Evolutionary conservation across 345 rosid genomes (phyloP), one percentile per base, ranked within the genome.

Genomic region (Aquilaria malaccensis): DNA sequence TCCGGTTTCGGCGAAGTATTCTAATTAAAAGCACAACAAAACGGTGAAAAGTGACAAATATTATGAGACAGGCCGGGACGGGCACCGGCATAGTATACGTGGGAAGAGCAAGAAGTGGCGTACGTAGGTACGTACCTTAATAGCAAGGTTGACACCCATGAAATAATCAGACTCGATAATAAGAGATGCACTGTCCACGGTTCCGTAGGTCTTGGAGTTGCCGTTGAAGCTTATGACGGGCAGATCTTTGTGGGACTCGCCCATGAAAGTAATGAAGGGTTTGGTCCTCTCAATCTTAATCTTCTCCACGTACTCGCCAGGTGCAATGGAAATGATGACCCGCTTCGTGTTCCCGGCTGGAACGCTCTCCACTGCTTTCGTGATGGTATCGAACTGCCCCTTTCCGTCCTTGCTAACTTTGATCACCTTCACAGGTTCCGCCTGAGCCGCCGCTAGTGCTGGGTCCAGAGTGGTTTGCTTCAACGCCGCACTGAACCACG

Each of bases 151-250:
- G 5, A 60, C 55, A 10, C 85, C 97, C 13, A 76, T 62, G 70
- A 91, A 91, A 63, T 77, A 85, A 60, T 86, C 89, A 14, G 87
- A 63, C 53, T 75, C 74, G 7, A 71, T 81, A 2, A 79, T 76
- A 55, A 91, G 47, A 33, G 82, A 74, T 45, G 94, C 97, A 48
- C 95, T 90, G 11, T 81, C 70, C 3, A 87, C 76, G 3, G 90
- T 85, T 58, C 97, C 97, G 13, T 56, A 83, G 55, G 74, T 2
- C 2, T 2, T 30, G 0, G 97, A 95, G 0, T 77, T 81, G 2
- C 87, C 92, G 1, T 14, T 53, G 49, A 52, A 83, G 6, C 70
- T 31, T 57, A 22, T 81, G 0, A 89, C 80, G 72, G 62, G 72
- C 13, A 50, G 52, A 6, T 69, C 51, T 37, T 37, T 37, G 7